Conservation (phyloP, 768 basidiomycete genomes). For the Boletus sp. region DNA sequence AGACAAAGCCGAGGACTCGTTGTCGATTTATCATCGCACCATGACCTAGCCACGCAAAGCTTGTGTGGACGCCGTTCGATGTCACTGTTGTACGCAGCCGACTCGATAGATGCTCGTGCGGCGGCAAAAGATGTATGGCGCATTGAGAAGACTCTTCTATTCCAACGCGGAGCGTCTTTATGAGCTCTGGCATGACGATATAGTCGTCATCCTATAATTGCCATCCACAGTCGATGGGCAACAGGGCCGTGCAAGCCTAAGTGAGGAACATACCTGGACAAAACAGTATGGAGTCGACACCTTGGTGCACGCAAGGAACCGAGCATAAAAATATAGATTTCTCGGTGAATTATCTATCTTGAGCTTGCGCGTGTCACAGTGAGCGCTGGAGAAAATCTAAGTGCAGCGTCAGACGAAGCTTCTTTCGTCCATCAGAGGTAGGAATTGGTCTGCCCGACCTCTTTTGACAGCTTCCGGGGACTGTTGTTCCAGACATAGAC, state of each 20-base stretch:
- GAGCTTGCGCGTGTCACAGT: conserved; percentile 43
- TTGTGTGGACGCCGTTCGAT: conserved; percentile 41
- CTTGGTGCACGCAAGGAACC: conserved; percentile 55
- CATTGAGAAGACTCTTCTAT: conserved; percentile 26
- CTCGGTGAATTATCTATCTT: conserved; percentile 53
- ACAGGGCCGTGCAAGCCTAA: not conserved
- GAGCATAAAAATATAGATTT: conserved; percentile 60
- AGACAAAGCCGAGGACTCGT: conserved; percentile 45
- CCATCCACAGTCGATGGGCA: conserved; percentile 1
- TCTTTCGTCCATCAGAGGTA: not conserved
- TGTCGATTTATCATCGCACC: conserved; percentile 51
- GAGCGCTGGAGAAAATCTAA: conserved; percentile 41
- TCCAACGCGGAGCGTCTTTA: conserved; percentile 46
- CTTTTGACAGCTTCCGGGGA: conserved; percentile 37
- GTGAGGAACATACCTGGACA: conserved; percentile 45
- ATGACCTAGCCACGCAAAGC: conserved; percentile 67
- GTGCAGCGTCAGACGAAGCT: not conserved
- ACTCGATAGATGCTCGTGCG: conserved; percentile 58
- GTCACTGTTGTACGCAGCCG: conserved; percentile 44
- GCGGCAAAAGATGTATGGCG: conserved; percentile 53
- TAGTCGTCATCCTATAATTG: conserved; percentile 63
- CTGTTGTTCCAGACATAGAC: conserved; percentile 66
- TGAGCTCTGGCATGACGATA: conserved; percentile 54
- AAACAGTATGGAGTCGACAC: conserved; percentile 56
- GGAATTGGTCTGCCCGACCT: conserved; percentile 34